These are phyloP conservation scores for Lactifluus subvellereus DNA, from an alignment of 768 basidiomycete genomes.

Conservation along the genomic window DNA sequence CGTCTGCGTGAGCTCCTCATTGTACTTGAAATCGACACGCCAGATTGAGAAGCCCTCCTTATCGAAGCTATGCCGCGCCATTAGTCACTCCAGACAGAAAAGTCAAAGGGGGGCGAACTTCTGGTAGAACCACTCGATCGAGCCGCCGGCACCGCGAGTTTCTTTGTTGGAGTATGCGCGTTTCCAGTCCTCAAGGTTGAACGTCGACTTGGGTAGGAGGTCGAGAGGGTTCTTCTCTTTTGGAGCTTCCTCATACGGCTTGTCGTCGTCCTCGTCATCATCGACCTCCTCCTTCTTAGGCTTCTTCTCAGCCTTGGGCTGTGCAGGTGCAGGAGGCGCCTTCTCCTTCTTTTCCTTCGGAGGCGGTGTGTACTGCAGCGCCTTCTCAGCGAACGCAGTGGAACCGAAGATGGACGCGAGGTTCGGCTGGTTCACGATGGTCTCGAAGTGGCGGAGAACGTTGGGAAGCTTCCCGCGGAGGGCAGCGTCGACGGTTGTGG, in stretches of 20 bases:
- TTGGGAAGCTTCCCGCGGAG: conserved; percentile 65
- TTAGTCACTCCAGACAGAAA: conserved; percentile 11
- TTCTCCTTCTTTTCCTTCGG: conserved; percentile 40
- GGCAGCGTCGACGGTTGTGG: conserved; percentile 57
- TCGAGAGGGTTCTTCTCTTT: conserved; percentile 95
- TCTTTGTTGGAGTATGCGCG: conserved; percentile 97
- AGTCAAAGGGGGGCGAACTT: conserved; percentile 48
- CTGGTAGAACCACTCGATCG: conserved; percentile 95
- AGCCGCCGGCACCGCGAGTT: conserved; percentile 75
- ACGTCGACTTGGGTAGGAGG: conserved; percentile 76
- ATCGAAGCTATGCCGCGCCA: conserved; percentile 58
- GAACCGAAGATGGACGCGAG: conserved; percentile 63
- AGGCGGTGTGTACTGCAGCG: conserved; percentile 62
- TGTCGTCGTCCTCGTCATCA: conserved; percentile 73
- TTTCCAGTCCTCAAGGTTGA: conserved; percentile 97
- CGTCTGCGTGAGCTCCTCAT: conserved; percentile 80
- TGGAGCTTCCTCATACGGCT: conserved; percentile 67
- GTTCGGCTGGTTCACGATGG: conserved; percentile 77
- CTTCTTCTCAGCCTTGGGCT: conserved; percentile 59
- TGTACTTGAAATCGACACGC: conserved; percentile 97
- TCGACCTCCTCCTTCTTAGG: conserved; percentile 49
- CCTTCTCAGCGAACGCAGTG: conserved; percentile 60
- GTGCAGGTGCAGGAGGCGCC: conserved; percentile 28
- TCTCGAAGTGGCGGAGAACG: conserved; percentile 80
- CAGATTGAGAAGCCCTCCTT: conserved; percentile 83